phyloP scores from a whole-genome alignment of 768 basidiomycete genomes.

The Tricholoma furcatifolium region DNA sequence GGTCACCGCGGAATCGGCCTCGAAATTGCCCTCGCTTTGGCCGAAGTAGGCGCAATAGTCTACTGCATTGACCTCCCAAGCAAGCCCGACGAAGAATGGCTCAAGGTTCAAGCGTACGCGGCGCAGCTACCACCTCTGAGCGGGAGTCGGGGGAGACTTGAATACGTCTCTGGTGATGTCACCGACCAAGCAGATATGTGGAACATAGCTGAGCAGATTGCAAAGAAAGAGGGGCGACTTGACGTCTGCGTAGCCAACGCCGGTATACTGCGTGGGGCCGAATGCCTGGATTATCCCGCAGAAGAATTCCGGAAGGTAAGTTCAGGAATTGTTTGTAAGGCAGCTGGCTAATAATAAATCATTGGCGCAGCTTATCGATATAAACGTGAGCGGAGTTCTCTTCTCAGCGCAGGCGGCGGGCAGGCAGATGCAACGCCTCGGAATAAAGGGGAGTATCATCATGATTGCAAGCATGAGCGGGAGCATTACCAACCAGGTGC shows the following conservation, averaged over 20 bases:
- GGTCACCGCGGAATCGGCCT: slow-evolving; percentile 63
- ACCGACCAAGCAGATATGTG: slow-evolving; percentile 48
- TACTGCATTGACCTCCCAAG: slow-evolving; percentile 65
- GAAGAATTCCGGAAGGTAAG: slow-evolving; percentile 55
- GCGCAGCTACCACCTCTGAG: slow-evolving; percentile 24
- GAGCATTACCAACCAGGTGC: slow-evolving; percentile 58
- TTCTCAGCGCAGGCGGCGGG: slow-evolving; percentile 64
- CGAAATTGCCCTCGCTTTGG: slow-evolving; percentile 25
- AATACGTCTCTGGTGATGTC: slow-evolving; percentile 58
- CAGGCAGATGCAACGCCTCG: slow-evolving; percentile 51
- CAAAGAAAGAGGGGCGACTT: slow-evolving; percentile 55
- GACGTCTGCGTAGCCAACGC: slow-evolving; percentile 70
- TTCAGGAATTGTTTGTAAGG: slow-evolving; percentile 1
- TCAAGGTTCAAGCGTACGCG: slow-evolving; percentile 45
- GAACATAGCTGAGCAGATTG: slow-evolving; percentile 52
- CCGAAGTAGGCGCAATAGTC: slow-evolving; percentile 28
- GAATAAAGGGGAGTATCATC: slow-evolving; percentile 52
- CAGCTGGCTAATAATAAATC: background rate
- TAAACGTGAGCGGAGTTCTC: slow-evolving; percentile 60
- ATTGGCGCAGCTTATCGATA: slow-evolving; percentile 45
- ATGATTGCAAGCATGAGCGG: slow-evolving; percentile 63
- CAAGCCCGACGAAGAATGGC: slow-evolving; percentile 48
- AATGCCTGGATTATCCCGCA: slow-evolving; percentile 56
- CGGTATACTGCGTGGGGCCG: slow-evolving; percentile 50
- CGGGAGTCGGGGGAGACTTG: slow-evolving; percentile 26